Percentiles rank a stretch among this genome's conserved stretches.
Conservation (phyloP, 768 basidiomycete genomes). For the Lactifluus volemus region DNA sequence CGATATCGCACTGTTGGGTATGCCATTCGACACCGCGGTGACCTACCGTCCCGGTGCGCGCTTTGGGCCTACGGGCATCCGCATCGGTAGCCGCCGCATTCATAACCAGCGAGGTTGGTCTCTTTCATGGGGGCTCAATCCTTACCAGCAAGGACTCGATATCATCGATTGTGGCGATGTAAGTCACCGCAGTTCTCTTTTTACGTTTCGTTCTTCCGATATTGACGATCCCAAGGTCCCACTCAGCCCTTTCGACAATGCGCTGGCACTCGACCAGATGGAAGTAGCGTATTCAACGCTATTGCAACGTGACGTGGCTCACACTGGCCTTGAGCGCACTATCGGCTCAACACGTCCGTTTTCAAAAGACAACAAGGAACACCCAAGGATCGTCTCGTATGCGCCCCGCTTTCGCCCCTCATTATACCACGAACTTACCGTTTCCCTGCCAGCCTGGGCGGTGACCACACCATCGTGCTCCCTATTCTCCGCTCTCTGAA, state of each 20-base stretch:
- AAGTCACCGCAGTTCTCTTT: neutral
- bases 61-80: constrained; percentile 81
- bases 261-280: constrained; percentile 78
- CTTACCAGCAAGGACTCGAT: constrained; percentile 47
- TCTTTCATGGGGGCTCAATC: constrained; percentile 62
- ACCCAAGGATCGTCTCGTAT: constrained; percentile 67
- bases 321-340: constrained; percentile 4
- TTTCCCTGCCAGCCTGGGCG: constrained; percentile 40
- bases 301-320: constrained; percentile 44
- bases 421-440: neutral
- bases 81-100: constrained; percentile 68
- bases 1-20: constrained; percentile 74
- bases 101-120: constrained; percentile 54
- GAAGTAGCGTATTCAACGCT: constrained; percentile 77
- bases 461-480: constrained; percentile 84
- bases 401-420: neutral
- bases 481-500: constrained; percentile 76
- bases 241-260: constrained; percentile 71
- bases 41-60: constrained; percentile 57
- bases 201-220: neutral
- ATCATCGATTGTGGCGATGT: constrained; percentile 85
- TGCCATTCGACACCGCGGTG: constrained; percentile 67
- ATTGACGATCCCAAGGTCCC: constrained; percentile 44
- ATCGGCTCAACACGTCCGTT: constrained; percentile 27
- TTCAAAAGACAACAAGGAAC: constrained; percentile 50